Base-by-base conservation (phyloP, 2,329 filamentous ascomycete genomes). In the Hawksworthiomyces lignivorus region DNA sequence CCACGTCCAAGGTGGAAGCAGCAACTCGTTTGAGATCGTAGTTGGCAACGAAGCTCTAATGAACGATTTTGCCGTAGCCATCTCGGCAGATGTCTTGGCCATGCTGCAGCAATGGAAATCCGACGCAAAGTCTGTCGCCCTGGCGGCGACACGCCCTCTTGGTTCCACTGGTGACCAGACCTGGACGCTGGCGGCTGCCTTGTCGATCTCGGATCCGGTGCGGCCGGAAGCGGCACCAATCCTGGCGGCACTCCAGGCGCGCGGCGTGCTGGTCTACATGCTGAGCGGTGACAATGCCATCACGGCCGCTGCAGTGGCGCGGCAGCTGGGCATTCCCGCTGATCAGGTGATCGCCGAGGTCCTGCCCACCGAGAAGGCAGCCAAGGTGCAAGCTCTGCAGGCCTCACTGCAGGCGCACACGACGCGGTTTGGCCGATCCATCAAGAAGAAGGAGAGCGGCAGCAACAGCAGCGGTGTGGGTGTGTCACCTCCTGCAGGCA, bases 211-310 rank as follows among this genome's bases (percentile, higher is more conserved):
- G 0, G 89, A 96, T 51, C 80, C 86, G 1, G 75, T 95, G 48
- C 82, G 89, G 3, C 73, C 77, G 0, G 86, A 94, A 61, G 80
- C 87, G 0, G 61, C 65, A 1, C 55, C 65, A 7, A 78, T 90
- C 15, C 73, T 94, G 44, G 60, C 64, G 7, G 70, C 79, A 2
- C 75, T 95, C 1, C 73, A 76, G 32, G 61, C 71, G 5, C 74
- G 75, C 14, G 79, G 82, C 17, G 80, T 84, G 35, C 75, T 80
- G 24, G 84, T 94, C 4, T 95, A 83, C 79, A 94, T 96, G 87
- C 80, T 95, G 28, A 94, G 87, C 0, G 89, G 89, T 22, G 89
- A 96, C 65, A 95, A 95, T 56, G 66, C 70, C n/a, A 80, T 69
- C n/a, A 96, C 89, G 1, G 89, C 89, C 3, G 69, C 73, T 17